Conservation (phyloP, 2,329 filamentous ascomycete genomes). For the Pseudohalonectria lignicola region DNA sequence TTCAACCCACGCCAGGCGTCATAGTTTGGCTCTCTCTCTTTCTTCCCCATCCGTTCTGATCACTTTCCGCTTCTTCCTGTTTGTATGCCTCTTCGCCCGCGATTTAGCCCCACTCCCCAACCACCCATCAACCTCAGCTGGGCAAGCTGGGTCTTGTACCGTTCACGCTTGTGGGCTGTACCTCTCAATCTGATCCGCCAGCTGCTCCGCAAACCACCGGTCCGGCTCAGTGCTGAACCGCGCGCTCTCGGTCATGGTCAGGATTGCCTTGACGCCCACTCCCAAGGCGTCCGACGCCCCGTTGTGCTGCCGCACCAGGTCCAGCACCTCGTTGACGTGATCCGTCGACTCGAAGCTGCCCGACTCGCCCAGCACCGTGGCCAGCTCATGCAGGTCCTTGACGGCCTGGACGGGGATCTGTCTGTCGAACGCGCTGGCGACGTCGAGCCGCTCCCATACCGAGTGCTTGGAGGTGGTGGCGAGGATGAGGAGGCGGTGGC, state of each 20-base stretch:
- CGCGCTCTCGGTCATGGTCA: constrained; percentile 34
- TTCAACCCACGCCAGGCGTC: no score
- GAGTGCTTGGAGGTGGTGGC: constrained; percentile 79
- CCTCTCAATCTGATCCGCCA: constrained; percentile 16
- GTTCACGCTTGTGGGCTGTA: no score
- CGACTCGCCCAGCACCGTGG: constrained; percentile 55
- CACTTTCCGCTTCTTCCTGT: no score
- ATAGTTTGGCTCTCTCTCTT: no score
- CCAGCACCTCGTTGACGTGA: constrained; percentile 48
- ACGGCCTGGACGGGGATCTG: constrained; percentile 77
- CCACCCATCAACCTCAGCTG: no score
- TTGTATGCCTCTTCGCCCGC: no score
- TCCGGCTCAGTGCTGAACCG: constrained; percentile 12
- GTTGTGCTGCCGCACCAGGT: constrained; percentile 55
- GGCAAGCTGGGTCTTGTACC: no score
- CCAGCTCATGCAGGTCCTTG: constrained; percentile 26
- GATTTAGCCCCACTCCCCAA: no score
- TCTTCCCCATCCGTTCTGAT: no score
- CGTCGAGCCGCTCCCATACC: constrained; percentile 70
- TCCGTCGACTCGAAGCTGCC: constrained; percentile 52
- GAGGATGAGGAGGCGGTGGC: constrained; percentile 72
- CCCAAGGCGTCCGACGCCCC: constrained; percentile 54
- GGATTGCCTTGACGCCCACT: constrained; percentile 65
- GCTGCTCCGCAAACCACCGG: constrained; percentile 28
- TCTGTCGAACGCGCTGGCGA: constrained; percentile 68